Conservation (phyloP, 345 rosid genomes). For the Aegle marmelos region DNA sequence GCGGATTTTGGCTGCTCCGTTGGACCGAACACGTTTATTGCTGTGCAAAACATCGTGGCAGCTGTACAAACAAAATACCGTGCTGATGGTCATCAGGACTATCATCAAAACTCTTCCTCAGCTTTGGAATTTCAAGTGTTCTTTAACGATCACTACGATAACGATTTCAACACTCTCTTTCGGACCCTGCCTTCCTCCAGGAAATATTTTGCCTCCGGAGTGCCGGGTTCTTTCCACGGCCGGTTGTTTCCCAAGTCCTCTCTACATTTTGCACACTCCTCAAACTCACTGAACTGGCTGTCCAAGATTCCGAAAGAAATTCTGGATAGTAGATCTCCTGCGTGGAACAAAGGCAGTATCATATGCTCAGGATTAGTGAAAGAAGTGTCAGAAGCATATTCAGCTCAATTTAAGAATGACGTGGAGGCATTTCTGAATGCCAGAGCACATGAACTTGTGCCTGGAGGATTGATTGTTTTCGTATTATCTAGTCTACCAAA, state of each 20-base stretch:
- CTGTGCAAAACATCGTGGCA: background rate
- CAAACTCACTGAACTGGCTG: background rate
- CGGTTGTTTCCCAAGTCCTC: background rate
- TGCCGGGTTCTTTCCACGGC: background rate
- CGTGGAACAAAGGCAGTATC: conserved; percentile 12
- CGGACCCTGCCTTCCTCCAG: background rate
- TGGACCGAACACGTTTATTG: background rate
- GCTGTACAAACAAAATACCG: background rate
- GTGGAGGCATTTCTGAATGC: conserved; percentile 6
- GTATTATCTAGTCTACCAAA: background rate
- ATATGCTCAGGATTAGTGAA: background rate
- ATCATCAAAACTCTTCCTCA: background rate
- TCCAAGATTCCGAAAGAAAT: conserved; percentile 2
- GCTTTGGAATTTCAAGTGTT: background rate
- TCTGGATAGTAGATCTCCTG: conserved; percentile 1
- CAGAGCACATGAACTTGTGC: conserved; percentile 16
- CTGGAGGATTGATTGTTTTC: conserved; percentile 7
- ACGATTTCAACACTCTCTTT: background rate
- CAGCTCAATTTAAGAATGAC: conserved; percentile 3
- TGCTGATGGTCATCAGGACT: background rate
- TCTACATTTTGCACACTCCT: background rate
- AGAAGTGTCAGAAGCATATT: conserved; percentile 8
- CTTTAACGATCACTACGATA: background rate
- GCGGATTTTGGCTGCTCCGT: background rate
- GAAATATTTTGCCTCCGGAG: background rate